Evolutionary conservation across 176 grass and related monocot genomes (phyloP), one percentile per base, ranked within the genome.

Genomic region (Themeda triandra): DNA sequence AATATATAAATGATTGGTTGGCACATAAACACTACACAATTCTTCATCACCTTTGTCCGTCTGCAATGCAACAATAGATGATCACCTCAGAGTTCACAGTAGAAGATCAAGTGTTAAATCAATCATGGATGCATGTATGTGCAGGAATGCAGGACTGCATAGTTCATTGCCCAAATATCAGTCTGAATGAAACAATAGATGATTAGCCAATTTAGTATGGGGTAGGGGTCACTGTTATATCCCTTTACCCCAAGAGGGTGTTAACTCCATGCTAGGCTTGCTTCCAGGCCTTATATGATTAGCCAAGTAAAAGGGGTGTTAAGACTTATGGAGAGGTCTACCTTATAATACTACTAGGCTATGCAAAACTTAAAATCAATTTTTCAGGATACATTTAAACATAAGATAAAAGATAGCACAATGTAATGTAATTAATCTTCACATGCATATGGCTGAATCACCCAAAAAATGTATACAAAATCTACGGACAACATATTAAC

Each of bases 1-100:
- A 73, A 99, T 96, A 64, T 96, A 99, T 77, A 99, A 85, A 94
- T 99, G 96, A 84, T 99, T 99, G 71, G 93, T 99, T 69, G 96
- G 96, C 44, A 99, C 96, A 44, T 94, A 99, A 74, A 96, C 91
- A 86, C 96, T 96, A 54, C 96, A 99, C 77, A 99, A 79, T 49
- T 99, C 93, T 88, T 95, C 93, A 87, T 99, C 96, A 77, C 96
- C 96, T 91, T 94, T 93, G 40, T 99, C 88, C 45, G 81, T 96
- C 93, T 99, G 91, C 86, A 95, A 90, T 70, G 33, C 18, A 85
- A 73, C 69, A 67, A 44, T 30, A 91, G 25, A 85, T 27, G 45
- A 71, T 77, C 63, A 83, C 19, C 28, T 76, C 70, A 83, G 51
- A 78, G 49, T 86, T 71, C 60, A 86, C 10, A 79, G 30, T 48